Base-by-base conservation (phyloP, 2,329 filamentous ascomycete species). In the Huntiella bhutanensis region DNA sequence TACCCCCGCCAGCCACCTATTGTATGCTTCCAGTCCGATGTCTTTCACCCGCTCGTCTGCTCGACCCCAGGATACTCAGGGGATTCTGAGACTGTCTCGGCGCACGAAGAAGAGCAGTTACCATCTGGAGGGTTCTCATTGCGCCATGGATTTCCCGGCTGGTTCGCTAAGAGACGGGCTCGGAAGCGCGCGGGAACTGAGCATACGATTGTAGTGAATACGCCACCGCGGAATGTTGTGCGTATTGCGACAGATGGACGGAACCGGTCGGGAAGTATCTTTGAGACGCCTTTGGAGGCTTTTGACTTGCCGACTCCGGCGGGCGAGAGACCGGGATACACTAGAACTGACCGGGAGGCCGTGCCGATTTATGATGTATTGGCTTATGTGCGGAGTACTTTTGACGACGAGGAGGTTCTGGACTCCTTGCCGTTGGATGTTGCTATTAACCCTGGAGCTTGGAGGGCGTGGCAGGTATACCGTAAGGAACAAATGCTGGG, bases 1-100 rank as follows among this genome's bases (percentile, higher is more conserved):
- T 95, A 92, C 59, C 88, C 88, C 10, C 64, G 70, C 44, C 64
- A 83, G 15, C 83, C 88, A 43, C 91, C 91, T 7, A 68, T 87
- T 13, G 75, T 98, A 53, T 88, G 80, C 46, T 94, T 98, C 61
- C 74, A 77, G 40, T 92, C 84, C 54, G 88, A 96, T 59, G 80
- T 96, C 54, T 98, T 96, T 60, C 88, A 98, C 59, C 88, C 88
- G 13, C 70, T 98, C 37, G 79, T 96, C 53, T 86, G 87, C 5
- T 87, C 91, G 34, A 70, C 92, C 51, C 94, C 86, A n/a, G 94
- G 85, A 3, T 92, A 93, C 65, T 82, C 84, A 37, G 86, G 83
- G 51, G 72, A 73, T 47, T 43, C 41, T 16, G 83, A 82, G 41
- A 84, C 83, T 0, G 80, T 87, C 51, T 88, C 82, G 58, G 83